Base-by-base conservation (phyloP, 768 basidiomycete genomes). In the Hemileccinum impolitum region DNA sequence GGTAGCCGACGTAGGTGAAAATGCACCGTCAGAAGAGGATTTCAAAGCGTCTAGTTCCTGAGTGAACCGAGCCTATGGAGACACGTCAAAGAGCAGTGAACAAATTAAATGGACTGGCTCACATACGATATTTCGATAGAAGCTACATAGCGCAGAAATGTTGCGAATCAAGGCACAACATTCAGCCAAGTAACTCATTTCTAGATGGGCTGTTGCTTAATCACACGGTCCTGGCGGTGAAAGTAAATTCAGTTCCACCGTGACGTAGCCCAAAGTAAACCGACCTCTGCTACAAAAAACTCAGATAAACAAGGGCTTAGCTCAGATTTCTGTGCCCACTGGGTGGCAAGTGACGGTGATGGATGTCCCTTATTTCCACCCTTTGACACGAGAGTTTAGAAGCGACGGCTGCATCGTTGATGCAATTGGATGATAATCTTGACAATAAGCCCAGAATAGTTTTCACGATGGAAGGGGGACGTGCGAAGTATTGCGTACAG, bases 361-460 rank as follows among this genome's bases (percentile, higher is more conserved):
- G 52, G 45, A 44, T 78, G 64, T 50, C 80, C 80, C 31, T 66
- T 66, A 14, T 60, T 36, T 15, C 69, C 72, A n/a, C 55, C 56
- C 30, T 63, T 59, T 3, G 80, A 74, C 12, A 87, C 84, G 30
- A 90, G 71, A 61, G 81, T 79, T 53, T 92, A 87, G 65, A 91
- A 96, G 34, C 84, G 78, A 60, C 93, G 87, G 56, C 90, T 92
- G 57, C 93, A 97, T 23, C 88, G 82, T 63, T 96, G 92, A 60
- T 97, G 96, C 63, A 95, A 96, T 66, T 96, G 94, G 35, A 95
- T 92, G 49, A 97, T 87, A 46, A 98, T 87, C 14, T 88, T 85
- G 28, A 98, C 79, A 49, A 98, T 94, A 26, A 98, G 74, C n/a
- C 92, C 81, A 15, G 91, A 85, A 64, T 97, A 96, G 63, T 86